Conservation (phyloP, 257 asterid genomes). For the Solanum chilense region DNA sequence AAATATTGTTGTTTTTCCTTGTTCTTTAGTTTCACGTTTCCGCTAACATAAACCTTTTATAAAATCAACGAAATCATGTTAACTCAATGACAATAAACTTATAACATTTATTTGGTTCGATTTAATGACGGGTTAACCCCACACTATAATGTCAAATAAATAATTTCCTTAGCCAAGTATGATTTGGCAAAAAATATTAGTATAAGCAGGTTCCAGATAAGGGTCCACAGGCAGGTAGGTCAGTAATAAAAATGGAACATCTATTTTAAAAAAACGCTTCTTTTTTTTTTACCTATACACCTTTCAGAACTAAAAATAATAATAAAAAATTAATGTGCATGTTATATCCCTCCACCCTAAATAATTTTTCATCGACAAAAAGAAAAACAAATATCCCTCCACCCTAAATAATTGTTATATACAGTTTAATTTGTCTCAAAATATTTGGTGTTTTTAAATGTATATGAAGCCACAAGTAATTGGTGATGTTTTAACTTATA, state of each 20-base stretch:
- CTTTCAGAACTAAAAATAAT: background rate
- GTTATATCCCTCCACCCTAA: too few relatives aligned
- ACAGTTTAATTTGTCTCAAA: background rate
- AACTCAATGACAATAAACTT: too few relatives aligned
- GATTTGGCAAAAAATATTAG: background rate
- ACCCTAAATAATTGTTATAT: background rate
- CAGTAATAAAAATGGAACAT: background rate
- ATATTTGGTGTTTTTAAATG: background rate
- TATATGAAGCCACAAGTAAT: background rate
- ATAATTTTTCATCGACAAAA: background rate
- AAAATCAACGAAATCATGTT: too few relatives aligned
- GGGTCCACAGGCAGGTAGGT: background rate
- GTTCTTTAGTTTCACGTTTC: too few relatives aligned
- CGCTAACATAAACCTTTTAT: too few relatives aligned
- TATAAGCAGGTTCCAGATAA: background rate
- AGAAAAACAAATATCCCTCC: background rate
- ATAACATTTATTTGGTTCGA: too few relatives aligned
- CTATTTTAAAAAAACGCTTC: background rate
- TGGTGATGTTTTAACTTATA: background rate
- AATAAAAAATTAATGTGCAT: too few relatives aligned
- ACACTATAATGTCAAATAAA: background rate
- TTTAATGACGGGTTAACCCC: background rate
- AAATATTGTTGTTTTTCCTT: too few relatives aligned
- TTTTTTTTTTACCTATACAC: background rate
- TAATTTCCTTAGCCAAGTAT: background rate